Base-by-base conservation (phyloP, 352 stramenopile genomes). In the Phytopythium ostracodes region DNA sequence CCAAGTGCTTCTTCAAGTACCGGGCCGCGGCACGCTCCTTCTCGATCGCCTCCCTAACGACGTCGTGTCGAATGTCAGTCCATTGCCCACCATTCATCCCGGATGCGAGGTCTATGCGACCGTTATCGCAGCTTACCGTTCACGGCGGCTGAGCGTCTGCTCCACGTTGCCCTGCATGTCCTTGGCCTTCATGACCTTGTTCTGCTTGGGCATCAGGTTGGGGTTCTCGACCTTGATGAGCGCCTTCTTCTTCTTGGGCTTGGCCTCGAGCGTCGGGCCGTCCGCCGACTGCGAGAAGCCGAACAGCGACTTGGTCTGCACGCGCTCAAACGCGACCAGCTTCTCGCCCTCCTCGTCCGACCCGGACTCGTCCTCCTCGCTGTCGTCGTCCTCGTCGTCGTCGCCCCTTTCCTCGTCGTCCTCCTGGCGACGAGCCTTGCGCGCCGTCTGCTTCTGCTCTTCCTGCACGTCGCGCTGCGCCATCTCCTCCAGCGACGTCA, bases 151-250 rank as follows among this genome's bases (percentile, higher is more conserved):
- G 27, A 96, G 78, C 72, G 93, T 73, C 59, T 90, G 84, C 44
- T 88, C 77, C 14, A 75, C 75, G 52, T 69, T 67, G 4, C 64
- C 72, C 38, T 82, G 72, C 68, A 96, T 87, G 66, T 94, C 87
- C 71, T 94, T 94, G 38, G 83, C 84, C 73, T 94, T 95, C 69
- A 95, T 91, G 31, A 91, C 73, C 75, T 94, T 96, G 66, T 77
- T 89, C 59, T 82, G 64, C n/a, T 62, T 68, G 54, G 84, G 71
- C 63, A 72, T 79, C 17, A 76, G 51, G 70, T 96, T 96, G 9
- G 87, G 88, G 80, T 96, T 96, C 60, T 93, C 67, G 43, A 81
- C 79, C 76, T 95, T 86, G 58, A 92, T 73, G 35, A 92, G 72
- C 22, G 72, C 79, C 2, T 70, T 72, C 38, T 87, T 84, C 76